Evolutionary conservation across 345 rosid genomes (phyloP).

Genomic region (Brassica cretica): DNA sequence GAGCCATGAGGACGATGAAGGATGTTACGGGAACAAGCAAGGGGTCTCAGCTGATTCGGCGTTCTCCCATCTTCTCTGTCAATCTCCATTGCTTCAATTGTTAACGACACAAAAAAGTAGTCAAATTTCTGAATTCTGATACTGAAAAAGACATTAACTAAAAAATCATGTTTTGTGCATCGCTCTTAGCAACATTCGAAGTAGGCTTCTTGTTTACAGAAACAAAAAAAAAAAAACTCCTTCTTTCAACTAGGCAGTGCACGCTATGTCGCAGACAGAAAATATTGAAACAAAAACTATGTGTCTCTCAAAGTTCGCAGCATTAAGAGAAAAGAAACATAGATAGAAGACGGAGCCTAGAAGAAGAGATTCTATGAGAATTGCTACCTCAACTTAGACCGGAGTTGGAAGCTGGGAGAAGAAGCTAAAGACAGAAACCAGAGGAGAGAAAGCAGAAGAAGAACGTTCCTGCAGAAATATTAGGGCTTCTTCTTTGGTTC

Average conservation of each 20-base stretch:
- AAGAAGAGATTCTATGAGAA: neutral
- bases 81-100: constrained; percentile 47
- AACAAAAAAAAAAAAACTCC: neutral
- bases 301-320: neutral
- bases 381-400: neutral
- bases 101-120: constrained; percentile 1
- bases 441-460: constrained; percentile 25
- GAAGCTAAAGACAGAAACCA: neutral
- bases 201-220: neutral
- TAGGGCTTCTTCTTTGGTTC: constrained; percentile 32
- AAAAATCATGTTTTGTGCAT: neutral
- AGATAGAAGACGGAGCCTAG: neutral
- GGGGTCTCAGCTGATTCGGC: constrained; percentile 74
- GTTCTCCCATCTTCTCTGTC: constrained; percentile 69
- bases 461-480: neutral
- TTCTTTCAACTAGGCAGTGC: neutral
- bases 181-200: neutral
- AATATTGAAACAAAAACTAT: neutral
- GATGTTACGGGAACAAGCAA: constrained; percentile 68
- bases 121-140: neutral
- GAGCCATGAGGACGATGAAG: constrained; percentile 96
- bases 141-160: neutral
- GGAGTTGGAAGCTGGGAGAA: neutral
- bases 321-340: neutral
- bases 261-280: neutral